Evolutionary conservation across 768 basidiomycete genomes (phyloP).

Genomic region (Auricularia auricula-judae): DNA sequence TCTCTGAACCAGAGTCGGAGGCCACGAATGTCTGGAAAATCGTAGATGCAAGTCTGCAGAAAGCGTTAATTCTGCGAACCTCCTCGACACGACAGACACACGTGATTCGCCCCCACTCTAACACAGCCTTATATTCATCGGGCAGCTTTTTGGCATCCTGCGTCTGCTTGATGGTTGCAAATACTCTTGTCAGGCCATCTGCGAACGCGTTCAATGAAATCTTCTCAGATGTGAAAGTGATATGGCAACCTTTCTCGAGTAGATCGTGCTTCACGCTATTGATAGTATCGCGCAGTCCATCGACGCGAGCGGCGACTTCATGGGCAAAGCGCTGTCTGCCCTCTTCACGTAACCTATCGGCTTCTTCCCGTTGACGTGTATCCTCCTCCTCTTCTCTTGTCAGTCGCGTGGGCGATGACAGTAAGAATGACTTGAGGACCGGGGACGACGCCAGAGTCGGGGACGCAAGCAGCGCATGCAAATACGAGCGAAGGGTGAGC

Average conservation of each 20-base stretch:
- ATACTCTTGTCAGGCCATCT: conserved; percentile 87
- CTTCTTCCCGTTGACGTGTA: conserved; percentile 70
- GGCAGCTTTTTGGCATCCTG: conserved; percentile 70
- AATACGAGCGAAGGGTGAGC: conserved; percentile 84
- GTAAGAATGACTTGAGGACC: conserved; percentile 75
- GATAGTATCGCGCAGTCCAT: conserved; percentile 72
- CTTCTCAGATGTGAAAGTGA: conserved; percentile 2
- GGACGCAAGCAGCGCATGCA: conserved; percentile 66
- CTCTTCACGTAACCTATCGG: conserved; percentile 78
- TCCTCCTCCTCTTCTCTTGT: conserved; percentile 70
- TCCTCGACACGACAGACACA: conserved; percentile 28
- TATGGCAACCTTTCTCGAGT: conserved; percentile 59
- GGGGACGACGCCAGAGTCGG: conserved; percentile 73
- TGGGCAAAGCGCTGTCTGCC: conserved; percentile 74
- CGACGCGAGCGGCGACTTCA: conserved; percentile 81
- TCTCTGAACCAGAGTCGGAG: conserved; percentile 83
- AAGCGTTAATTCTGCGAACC: too few relatives aligned
- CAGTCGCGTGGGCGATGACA: conserved; percentile 62
- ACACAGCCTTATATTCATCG: conserved; percentile 71
- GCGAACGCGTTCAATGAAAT: neutral
- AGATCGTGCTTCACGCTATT: conserved; percentile 87
- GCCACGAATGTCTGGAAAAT: conserved; percentile 94
- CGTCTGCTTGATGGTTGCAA: conserved; percentile 75
- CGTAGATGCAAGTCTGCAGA: conserved; percentile 77
- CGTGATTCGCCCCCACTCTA: conserved; percentile 98